Conservation (phyloP, 1,284 basidiomycete species). For the Microbotryomycetes sp. region DNA sequence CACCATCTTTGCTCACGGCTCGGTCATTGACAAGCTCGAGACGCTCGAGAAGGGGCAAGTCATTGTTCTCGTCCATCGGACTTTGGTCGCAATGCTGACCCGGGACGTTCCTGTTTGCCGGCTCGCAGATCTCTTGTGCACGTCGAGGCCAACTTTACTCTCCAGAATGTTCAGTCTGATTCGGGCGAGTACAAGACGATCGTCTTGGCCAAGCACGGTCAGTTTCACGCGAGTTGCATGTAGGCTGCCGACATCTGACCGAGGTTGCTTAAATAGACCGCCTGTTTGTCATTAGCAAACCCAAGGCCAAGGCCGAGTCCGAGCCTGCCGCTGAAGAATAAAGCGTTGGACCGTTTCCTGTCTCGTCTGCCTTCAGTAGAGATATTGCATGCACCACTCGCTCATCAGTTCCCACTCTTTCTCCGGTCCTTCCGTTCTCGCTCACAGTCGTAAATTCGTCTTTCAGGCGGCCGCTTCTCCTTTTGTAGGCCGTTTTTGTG, state of each 20-base stretch:
- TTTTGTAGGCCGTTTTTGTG: too few species aligned
- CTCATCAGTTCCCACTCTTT: too few species aligned
- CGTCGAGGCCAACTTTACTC: slow-evolving; percentile 31
- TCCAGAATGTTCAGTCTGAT: slow-evolving; percentile 27
- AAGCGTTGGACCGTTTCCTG: too few species aligned
- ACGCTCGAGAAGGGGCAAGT: slow-evolving; percentile 54
- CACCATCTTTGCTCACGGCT: slow-evolving; percentile 59
- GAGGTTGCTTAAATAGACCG: not conserved
- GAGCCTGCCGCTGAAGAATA: not conserved
- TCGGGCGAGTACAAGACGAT: slow-evolving; percentile 16
- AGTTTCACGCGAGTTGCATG: not conserved
- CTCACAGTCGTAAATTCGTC: too few species aligned
- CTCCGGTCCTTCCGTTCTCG: too few species aligned
- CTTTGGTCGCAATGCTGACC: not conserved
- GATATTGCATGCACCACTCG: too few species aligned
- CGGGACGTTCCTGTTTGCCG: not conserved
- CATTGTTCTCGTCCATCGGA: not conserved
- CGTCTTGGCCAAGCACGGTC: slow-evolving; percentile 22
- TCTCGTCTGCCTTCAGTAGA: too few species aligned
- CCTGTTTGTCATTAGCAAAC: not conserved
- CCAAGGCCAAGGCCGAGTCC: not conserved
- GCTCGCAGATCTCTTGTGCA: slow-evolving; percentile 29
- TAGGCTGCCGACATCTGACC: not conserved
- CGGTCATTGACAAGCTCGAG: slow-evolving; percentile 54
- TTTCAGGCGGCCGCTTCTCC: too few species aligned